These are phyloP conservation scores for Anthoceros angustus DNA, from an alignment of 225 moss, liverwort and hornwort genomes.

Conservation along the genomic window DNA sequence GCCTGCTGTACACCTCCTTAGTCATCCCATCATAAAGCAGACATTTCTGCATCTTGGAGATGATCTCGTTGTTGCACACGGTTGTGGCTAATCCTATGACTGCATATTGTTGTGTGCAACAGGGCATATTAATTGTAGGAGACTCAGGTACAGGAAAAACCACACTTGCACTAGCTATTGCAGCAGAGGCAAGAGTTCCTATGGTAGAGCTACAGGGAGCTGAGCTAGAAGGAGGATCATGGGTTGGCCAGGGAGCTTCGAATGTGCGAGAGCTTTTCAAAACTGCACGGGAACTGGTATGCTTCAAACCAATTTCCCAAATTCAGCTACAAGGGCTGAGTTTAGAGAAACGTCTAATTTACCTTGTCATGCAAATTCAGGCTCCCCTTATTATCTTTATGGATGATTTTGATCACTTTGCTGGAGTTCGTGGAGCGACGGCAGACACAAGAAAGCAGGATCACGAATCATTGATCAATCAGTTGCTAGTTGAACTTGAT, in stretches of 20 bases:
- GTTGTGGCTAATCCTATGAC: neutral
- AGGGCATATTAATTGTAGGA: conserved; percentile 85
- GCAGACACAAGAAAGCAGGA: conserved; percentile 98
- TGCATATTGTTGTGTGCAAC: neutral
- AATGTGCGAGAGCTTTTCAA: conserved; percentile 98
- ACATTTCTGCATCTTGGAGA: neutral
- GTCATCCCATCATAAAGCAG: too few relatives aligned
- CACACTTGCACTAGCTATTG: conserved; percentile 90
- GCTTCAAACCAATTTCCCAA: neutral
- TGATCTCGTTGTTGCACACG: neutral
- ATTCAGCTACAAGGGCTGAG: neutral
- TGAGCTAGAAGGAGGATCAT: conserved; percentile 95
- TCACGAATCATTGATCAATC: conserved; percentile 96
- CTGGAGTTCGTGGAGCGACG: conserved; percentile 93
- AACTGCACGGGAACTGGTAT: conserved; percentile 60
- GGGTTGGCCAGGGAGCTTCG: conserved; percentile 99
- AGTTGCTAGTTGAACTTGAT: conserved; percentile 93
- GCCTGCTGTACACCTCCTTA: neutral
- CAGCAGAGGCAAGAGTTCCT: conserved; percentile 94
- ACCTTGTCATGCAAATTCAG: neutral
- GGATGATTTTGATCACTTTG: conserved; percentile 99
- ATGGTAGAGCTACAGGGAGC: conserved; percentile 95
- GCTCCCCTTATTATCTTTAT: conserved; percentile 97
- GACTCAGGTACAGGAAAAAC: conserved; percentile 97
- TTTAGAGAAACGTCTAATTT: neutral